Percentiles rank a stretch among this genome's conserved stretches.
Evolutionary conservation across 768 basidiomycete species (phyloP).

Genomic region (Mycena kentingensis): DNA sequence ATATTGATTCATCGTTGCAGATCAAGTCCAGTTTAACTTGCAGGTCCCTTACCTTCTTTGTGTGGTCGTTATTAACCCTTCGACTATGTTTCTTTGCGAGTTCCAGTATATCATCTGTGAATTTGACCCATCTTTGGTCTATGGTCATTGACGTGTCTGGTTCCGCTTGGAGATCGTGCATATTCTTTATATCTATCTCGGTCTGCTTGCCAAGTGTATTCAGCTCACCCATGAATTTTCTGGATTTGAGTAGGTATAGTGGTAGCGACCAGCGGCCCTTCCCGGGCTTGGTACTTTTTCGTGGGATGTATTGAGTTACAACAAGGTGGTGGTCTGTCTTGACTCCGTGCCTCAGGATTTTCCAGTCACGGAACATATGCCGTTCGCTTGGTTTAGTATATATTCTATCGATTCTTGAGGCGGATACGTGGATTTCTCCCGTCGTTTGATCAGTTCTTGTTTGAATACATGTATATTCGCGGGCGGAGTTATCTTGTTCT

Average conservation of each 20-base stretch:
- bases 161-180: background rate
- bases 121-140: background rate
- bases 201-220: background rate
- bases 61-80: background rate
- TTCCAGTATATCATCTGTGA: background rate
- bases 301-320: background rate
- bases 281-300: background rate
- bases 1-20: background rate
- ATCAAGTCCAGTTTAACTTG: background rate
- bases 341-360: background rate
- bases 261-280: slow-evolving; percentile 14
- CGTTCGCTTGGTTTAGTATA: background rate
- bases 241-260: slow-evolving; percentile 7
- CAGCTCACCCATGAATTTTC: slow-evolving; percentile 1
- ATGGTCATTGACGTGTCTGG: too few relatives aligned
- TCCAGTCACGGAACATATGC: slow-evolving; percentile 3
- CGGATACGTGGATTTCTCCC: background rate
- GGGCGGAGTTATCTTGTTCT: background rate
- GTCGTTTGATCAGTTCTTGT: background rate
- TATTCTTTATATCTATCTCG: background rate
- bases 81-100: background rate
- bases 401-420: slow-evolving; percentile 7
- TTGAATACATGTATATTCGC: slow-evolving; percentile 2
- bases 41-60: background rate
- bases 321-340: slow-evolving; percentile 13